phyloP scores from a whole-genome alignment of 2,329 filamentous ascomycete genomes.

The Pseudogymnoascus sp. region DNA sequence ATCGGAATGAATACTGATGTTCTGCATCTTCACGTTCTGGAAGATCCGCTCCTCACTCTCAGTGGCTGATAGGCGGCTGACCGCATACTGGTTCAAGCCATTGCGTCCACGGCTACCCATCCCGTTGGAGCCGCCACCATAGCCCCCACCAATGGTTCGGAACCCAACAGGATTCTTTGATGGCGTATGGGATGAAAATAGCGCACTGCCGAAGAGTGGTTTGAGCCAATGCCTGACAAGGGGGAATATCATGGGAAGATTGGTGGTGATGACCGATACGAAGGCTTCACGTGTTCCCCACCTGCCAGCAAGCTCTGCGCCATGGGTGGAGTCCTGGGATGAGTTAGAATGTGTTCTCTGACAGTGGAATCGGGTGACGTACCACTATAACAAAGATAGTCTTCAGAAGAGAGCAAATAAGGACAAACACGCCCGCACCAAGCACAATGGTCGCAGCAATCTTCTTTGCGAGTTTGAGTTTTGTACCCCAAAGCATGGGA shows the following conservation, averaged over 20 bases:
- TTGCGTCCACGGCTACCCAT: slow-evolving; percentile 24
- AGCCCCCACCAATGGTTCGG: slow-evolving; percentile 33
- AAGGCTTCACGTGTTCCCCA: slow-evolving; percentile 32
- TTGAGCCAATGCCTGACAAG: slow-evolving; percentile 33
- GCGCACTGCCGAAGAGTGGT: slow-evolving; percentile 30
- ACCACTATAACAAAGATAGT: slow-evolving; percentile 38
- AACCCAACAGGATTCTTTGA: slow-evolving; percentile 32
- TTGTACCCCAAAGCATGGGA: slow-evolving; percentile 45
- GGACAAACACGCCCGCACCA: slow-evolving; percentile 46
- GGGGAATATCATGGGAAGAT: slow-evolving; percentile 36
- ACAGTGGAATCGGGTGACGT: background rate
- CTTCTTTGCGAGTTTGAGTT: slow-evolving; percentile 41
- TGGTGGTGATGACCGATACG: slow-evolving; percentile 32
- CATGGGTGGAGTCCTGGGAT: slow-evolving; percentile 29
- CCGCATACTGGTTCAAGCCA: slow-evolving; percentile 29
- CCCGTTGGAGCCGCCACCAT: slow-evolving; percentile 23
- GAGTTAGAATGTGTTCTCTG: slow-evolving; percentile 26
- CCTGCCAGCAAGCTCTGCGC: slow-evolving; percentile 30
- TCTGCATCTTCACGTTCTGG: slow-evolving; percentile 34
- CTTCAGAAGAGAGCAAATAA: slow-evolving; percentile 44
- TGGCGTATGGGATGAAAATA: slow-evolving; percentile 31
- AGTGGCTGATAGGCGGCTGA: slow-evolving; percentile 30
- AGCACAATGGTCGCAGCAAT: slow-evolving; percentile 44
- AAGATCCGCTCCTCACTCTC: slow-evolving; percentile 38
- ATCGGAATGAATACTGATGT: slow-evolving; percentile 23